Evolutionary conservation across 179 eudicot genomes (phyloP).

Genomic region (Amaranthus tricolor): DNA sequence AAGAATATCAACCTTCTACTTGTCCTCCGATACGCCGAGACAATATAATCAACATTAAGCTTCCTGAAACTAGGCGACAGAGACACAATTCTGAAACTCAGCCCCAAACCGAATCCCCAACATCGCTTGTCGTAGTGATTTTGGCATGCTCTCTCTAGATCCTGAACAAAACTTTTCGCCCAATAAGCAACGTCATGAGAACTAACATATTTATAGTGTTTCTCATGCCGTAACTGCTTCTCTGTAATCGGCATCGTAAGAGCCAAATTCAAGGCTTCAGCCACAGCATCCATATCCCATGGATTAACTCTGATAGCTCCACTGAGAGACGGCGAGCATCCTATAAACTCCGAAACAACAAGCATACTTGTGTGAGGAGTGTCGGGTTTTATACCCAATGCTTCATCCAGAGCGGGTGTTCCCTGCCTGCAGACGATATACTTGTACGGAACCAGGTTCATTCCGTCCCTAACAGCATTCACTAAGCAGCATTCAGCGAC

Average conservation of each 20-base stretch:
- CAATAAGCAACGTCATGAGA: slow-evolving; percentile 90
- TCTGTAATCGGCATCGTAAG: slow-evolving; percentile 58
- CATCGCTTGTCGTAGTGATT: slow-evolving; percentile 72
- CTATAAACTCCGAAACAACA: slow-evolving; percentile 80
- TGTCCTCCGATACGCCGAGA: slow-evolving; percentile 58
- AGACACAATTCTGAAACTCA: slow-evolving; percentile 70
- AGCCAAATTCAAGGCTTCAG: slow-evolving; percentile 69
- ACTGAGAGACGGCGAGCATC: slow-evolving; percentile 87
- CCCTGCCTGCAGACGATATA: slow-evolving; percentile 90
- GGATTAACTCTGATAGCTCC: slow-evolving; percentile 92
- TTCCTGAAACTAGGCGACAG: slow-evolving; percentile 79
- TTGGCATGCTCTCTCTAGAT: slow-evolving; percentile 74
- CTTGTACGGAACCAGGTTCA: slow-evolving; percentile 88
- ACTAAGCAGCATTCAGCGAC: slow-evolving; percentile 84
- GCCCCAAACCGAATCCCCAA: slow-evolving; percentile 89
- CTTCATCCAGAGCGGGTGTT: slow-evolving; percentile 50
- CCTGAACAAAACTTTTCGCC: slow-evolving; percentile 83
- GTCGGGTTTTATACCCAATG: slow-evolving; percentile 41
- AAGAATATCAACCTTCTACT: slow-evolving; percentile 67
- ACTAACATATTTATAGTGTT: slow-evolving; percentile 76
- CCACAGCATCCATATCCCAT: slow-evolving; percentile 83
- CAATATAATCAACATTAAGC: slow-evolving; percentile 58
- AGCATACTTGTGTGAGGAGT: slow-evolving; percentile 72
- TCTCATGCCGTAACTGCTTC: slow-evolving; percentile 80
- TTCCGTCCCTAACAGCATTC: slow-evolving; percentile 89